Base-by-base conservation (phyloP, 2,329 filamentous ascomycete species). In the Achaetomium macrosporum region DNA sequence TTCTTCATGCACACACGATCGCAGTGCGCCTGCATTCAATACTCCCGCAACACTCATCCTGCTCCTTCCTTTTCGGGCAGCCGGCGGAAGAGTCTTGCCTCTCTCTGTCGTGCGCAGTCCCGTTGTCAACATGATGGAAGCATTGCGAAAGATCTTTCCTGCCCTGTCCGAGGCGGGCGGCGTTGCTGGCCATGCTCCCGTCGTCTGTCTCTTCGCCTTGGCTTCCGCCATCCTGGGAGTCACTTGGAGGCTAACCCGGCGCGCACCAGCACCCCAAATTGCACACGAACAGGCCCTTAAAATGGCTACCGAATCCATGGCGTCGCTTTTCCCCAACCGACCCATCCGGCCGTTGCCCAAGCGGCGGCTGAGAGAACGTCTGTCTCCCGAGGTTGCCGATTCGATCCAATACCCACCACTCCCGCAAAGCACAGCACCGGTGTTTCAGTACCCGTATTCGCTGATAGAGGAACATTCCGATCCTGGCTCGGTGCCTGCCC, bases 311-410 rank as follows among this genome's bases (percentile, higher is more conserved):
- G 90, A 96, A 75, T 86, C 87, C 54, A 78, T 84, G 59, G 93
- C 90, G 55, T 83, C 87, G 55, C 77, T 89, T 64, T 95, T 88
- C 68, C 90, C 90, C 60, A 88, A 95, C 67, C 85, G 93, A 70
- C 87, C 92, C 56, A 99, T 99, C 68, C 86, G 90, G 66, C 93
- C 93, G 52, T 75, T 99, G 56, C 93, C 93, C 41, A 93, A 88
- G 72, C 87, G 90, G 64, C 86, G 88, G 59, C 79, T 99, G 50
- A 88, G 91, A 63, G 90, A 93, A 67, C 84, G 89, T 52, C 77
- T 99, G 48, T 91, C 92, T 31, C 85, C 88, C 55, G 89, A 95
- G 68, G 84, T 88, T 63, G 90, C 88, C 52, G 85, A 87, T 49
- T 82, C 85, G 30, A 93, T 96, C 63, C 78, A 85, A 61, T 96